A percentile compares a stretch with the other conserved stretches of the same genome.
These are phyloP conservation scores for Trematosphaeria pertusa DNA, from an alignment of 2,329 filamentous ascomycete species.

Conservation along the genomic window DNA sequence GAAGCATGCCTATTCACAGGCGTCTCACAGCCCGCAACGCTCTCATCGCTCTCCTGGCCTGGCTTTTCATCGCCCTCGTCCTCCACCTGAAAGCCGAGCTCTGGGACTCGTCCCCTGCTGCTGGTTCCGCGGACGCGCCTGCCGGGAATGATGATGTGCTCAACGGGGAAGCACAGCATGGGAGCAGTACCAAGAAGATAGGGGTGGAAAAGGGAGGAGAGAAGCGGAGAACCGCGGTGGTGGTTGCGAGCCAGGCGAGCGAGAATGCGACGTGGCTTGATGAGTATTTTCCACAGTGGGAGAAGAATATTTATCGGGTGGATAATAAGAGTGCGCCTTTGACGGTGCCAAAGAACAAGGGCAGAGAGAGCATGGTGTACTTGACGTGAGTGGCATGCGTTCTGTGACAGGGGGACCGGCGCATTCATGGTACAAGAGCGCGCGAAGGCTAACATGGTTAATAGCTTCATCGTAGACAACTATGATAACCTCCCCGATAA, in stretches of 20 bases:
- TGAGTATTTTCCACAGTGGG: conserved; percentile 47
- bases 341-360: conserved; percentile 56
- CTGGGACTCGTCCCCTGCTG: conserved; percentile 23
- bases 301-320: conserved; percentile 52
- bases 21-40: conserved; percentile 38
- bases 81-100: conserved; percentile 40
- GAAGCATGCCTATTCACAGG: conserved; percentile 36
- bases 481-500: conserved; percentile 51
- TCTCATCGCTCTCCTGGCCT: conserved; percentile 30
- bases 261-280: conserved; percentile 52
- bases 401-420: conserved; percentile 4
- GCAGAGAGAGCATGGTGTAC: conserved; percentile 59
- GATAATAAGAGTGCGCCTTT: conserved; percentile 48
- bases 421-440: not conserved
- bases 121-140: conserved; percentile 7
- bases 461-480: conserved; percentile 51
- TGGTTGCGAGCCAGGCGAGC: conserved; percentile 47
- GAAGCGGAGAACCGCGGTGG: conserved; percentile 38
- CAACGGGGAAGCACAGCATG: conserved; percentile 3
- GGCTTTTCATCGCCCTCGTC: conserved; percentile 28
- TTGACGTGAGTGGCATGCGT: conserved; percentile 48
- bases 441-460: not conserved
- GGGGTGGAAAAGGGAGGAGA: conserved; percentile 19
- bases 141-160: too few species aligned
- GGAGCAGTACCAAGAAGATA: conserved; percentile 13